Base-by-base conservation (phyloP, 73 alveolate species). In the Halteria grandinella region DNA sequence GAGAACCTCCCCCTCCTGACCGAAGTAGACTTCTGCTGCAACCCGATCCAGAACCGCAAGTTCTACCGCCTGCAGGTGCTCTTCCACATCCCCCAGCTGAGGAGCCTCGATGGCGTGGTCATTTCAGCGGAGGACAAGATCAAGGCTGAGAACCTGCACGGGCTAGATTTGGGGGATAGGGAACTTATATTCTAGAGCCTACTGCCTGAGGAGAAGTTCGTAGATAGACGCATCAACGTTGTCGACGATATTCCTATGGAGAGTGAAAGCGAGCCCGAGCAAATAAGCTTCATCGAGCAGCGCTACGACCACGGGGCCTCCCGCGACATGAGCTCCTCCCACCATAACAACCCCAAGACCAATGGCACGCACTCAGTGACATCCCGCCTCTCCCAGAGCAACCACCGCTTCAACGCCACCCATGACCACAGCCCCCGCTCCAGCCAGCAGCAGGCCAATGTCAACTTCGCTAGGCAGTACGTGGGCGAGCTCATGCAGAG, bases 131-230 rank as follows among this genome's bases (percentile, higher is more conserved):
- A 91, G 62, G 99, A 95, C 55, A 94, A 94, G 57, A 91, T 95
- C 39, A 94, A 95, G 58, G 98, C 98, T 4, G 98, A 95, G 63
- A 95, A 91, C 69, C 66, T 95, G 53, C 95, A 91, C 70, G 99
- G 98, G 10, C 86, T 90, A 49, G 99, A 95, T 71, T 63, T 95
- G 51, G 89, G 88, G 36, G 96, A 91, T 69, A 88, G 98, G 75
- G 93, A 91, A 71, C 85, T 88, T 14, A 91, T 95, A 0, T 95
- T 93, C 72, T 62, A 74, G 28, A 88, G 90, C 33, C 69, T 91
- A 10, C 83, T 95, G 11, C 97, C 95, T 7, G 97, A 91, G 50
- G 98, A 95, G 58, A 89, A 83, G 37, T 95, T 95, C 70, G 95
- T 91, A 4, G 99, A 95, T 75, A 84, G 98, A 78, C 91, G 99